Conservation (phyloP, 2,329 filamentous ascomycete genomes). For the Colletotrichum sp. region DNA sequence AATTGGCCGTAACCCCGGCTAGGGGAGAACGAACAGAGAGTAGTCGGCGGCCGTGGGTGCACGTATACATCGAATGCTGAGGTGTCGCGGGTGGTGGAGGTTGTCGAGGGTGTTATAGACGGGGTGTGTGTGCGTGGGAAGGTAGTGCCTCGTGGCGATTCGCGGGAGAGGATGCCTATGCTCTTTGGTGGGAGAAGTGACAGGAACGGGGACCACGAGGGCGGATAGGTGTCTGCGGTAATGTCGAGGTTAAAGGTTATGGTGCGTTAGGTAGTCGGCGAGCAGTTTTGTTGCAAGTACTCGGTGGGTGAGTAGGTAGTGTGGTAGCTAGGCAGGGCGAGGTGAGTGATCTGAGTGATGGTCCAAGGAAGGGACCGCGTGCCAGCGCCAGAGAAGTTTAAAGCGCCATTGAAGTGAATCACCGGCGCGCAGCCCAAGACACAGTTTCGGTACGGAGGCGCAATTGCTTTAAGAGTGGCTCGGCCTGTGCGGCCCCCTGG, state of each 20-base stretch:
- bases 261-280: background rate
- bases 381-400: slow-evolving; percentile 14
- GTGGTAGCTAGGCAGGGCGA: background rate
- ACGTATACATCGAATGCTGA: slow-evolving; percentile 9
- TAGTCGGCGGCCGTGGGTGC: background rate
- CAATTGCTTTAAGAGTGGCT: slow-evolving; percentile 15
- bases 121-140: background rate
- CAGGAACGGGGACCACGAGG: background rate
- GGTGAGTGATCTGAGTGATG: background rate
- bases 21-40: background rate
- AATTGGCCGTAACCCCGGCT: slow-evolving; percentile 12
- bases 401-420: slow-evolving; percentile 20
- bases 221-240: background rate
- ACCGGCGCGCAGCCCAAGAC: slow-evolving; percentile 17
- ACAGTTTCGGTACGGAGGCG: slow-evolving; percentile 18
- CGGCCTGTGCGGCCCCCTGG: slow-evolving; percentile 15
- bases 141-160: background rate
- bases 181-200: background rate
- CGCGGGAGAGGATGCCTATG: background rate
- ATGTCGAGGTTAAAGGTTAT: background rate
- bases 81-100: background rate
- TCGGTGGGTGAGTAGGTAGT: background rate
- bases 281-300: background rate
- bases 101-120: slow-evolving; percentile 2
- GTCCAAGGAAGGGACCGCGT: slow-evolving; percentile 10